Base-by-base conservation (phyloP, 139 green algal species). In the Marvania coccoides region DNA sequence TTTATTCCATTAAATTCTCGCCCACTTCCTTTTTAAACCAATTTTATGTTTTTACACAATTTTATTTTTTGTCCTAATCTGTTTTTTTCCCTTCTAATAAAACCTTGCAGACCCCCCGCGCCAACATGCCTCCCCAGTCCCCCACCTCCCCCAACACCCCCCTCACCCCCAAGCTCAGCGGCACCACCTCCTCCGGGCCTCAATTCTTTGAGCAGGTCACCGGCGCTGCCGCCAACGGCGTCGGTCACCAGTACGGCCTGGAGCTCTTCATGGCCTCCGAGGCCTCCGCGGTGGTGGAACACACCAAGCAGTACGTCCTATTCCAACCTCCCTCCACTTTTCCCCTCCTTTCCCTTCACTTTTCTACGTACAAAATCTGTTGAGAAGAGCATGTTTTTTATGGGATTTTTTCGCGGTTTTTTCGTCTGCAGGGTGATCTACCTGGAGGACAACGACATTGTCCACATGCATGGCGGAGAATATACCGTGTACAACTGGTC, bases 391-490 rank as follows among this genome's bases (percentile, higher is more conserved):
- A 51, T 51, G 19, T 15, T 61, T 2, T 61, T 5, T 13, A 48
- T 61, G 54, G 40, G 23, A 51, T 60, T 47, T 47, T 6, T 24
- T 7, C 14, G 14, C 6, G 36, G 5, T 10, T 58, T 8, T 31
- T 30, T 39, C 10, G 30, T 7, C n/a, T 23, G 35, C 68, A 86
- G 79, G 73, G 87, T 96, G 28, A 79, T 97, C 36, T 83, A 94
- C 62, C 73, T 98, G 63, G 93, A 98, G 73, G 93, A 98, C 81
- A 90, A 95, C 53, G 93, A 98, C 66, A 79, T 98, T 35, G 65
- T 95, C 61, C 91, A 97, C 74, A 63, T 93, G 55, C 68, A 59
- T 29, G 47, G 65, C 4, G 81, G 75, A 29, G 79, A 81, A 36
- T 90, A 88, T 57, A 76, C 72, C 59, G 83, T 93, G 47, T 93